Base-by-base conservation (phyloP, 805 yeast species). In the Candida corydali region DNA sequence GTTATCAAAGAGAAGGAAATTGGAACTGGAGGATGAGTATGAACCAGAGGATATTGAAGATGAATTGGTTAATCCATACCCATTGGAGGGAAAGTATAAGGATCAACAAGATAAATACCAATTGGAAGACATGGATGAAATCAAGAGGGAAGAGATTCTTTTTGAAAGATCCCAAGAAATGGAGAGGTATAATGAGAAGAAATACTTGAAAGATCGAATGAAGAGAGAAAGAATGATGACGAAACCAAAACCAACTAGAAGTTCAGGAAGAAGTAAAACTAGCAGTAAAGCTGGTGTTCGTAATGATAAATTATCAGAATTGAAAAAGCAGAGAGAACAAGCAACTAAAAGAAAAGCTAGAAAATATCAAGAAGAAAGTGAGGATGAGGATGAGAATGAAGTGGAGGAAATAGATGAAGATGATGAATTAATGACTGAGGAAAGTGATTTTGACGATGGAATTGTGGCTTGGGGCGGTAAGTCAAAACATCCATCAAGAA, bases 141-240 rank as follows among this genome's bases (percentile, higher is more conserved):
- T 93, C 58, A 86, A 86, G 52, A 82, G 98, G 53, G 98, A 93
- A 66, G 81, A 84, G 49, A 77, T 88, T 38, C 73, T 93, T 38
- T 93, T 86, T 50, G 98, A 91, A 39, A 86, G 99, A 61, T 77
- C 86, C 7, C 96, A 88, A 61, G 94, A 86, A 43, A 76, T 86
- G 79, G 95, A 91, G 59, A 79, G 84, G 47, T 89, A 71, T 61
- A 80, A 85, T 41, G 98, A 93, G 63, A 78, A 87, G 54, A 76
- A 76, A 56, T 80, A 83, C 50, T 77, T 94, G 51, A 87, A 85
- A 19, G 82, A 86, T 55, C 82, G 98, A 61, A 82, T 86, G 49
- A 76, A 69, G 52, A 78, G 76, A 49, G 75, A 73, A 37, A 26
- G 17, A 26, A 63, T 69, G 45, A 48, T 36, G 30, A 30, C 41